These are phyloP conservation scores for Austroboletus niveus DNA, from an alignment of 1,284 basidiomycete genomes.

Conservation along the genomic window DNA sequence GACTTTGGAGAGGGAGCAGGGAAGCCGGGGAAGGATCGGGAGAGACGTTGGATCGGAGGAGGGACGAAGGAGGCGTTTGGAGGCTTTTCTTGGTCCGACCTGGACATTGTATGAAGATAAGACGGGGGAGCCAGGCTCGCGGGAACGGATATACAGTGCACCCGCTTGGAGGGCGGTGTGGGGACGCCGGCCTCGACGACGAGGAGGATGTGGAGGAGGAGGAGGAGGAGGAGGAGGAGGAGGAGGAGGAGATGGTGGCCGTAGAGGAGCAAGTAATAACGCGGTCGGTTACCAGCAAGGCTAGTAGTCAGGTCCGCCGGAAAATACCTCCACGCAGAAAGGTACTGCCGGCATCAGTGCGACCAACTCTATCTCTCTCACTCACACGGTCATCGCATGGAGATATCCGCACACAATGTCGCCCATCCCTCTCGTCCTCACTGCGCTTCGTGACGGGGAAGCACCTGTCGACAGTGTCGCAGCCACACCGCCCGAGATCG, in stretches of 20 bases:
- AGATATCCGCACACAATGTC: slow-evolving; percentile 12
- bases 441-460: no score
- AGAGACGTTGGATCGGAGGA: slow-evolving; percentile 29
- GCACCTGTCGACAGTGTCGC: background rate
- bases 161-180: background rate
- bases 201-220: background rate
- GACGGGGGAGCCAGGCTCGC: background rate
- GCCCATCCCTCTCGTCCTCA: background rate
- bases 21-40: slow-evolving; percentile 18
- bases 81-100: slow-evolving; percentile 15
- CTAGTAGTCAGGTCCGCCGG: background rate
- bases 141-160: slow-evolving; percentile 5
- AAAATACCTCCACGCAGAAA: slow-evolving; percentile 5
- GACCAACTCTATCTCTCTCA: background rate
- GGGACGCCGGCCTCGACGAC: background rate
- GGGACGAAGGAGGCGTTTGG: slow-evolving; percentile 20
- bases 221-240: background rate
- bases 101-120: background rate
- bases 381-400: slow-evolving; percentile 24
- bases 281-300: slow-evolving; percentile 1
- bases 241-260: background rate
- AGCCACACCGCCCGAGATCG: no score
- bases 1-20: background rate
- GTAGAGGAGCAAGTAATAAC: background rate
- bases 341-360: slow-evolving; percentile 3